Evolutionary conservation across 768 basidiomycete genomes (phyloP).

Genomic region (Collybia mongolica): DNA sequence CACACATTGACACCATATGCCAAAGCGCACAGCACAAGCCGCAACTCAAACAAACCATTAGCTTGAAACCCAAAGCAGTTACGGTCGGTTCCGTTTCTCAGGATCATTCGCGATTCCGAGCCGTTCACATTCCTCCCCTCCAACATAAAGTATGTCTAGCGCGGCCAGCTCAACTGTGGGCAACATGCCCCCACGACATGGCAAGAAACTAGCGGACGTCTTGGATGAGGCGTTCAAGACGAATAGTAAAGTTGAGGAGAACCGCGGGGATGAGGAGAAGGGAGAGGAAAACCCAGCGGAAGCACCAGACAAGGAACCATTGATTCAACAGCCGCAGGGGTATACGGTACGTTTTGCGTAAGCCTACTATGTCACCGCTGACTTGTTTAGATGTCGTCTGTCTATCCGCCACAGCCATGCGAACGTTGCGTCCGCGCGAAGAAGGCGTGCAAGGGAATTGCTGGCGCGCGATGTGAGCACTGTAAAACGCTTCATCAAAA

Average conservation of each 20-base stretch:
- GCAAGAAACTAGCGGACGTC: constrained; percentile 26
- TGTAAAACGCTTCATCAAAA: constrained; percentile 47
- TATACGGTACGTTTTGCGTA: constrained; percentile 17
- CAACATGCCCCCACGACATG: constrained; percentile 29
- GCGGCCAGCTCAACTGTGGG: constrained; percentile 33
- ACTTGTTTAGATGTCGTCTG: constrained; percentile 17
- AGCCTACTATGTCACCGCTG: neutral
- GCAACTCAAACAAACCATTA: neutral
- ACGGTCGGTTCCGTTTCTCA: constrained; percentile 2
- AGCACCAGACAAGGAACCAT: constrained; percentile 24
- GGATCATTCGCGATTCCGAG: neutral
- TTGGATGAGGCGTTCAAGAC: constrained; percentile 31
- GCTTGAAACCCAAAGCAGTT: neutral
- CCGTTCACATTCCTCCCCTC: neutral
- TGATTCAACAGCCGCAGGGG: constrained; percentile 21
- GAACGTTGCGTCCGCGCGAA: constrained; percentile 43
- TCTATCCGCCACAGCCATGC: constrained; percentile 39
- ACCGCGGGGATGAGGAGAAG: constrained; percentile 22
- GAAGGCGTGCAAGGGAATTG: constrained; percentile 39
- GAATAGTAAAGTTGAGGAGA: constrained; percentile 19
- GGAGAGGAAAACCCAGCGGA: constrained; percentile 22
- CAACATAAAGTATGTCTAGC: constrained; percentile 26
- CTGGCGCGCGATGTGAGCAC: constrained; percentile 43
- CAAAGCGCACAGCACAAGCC: neutral
- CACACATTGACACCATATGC: neutral